Evolutionary conservation across 2,329 filamentous ascomycete genomes (phyloP).

Genomic region (Coccinonectria pachysandricola): DNA sequence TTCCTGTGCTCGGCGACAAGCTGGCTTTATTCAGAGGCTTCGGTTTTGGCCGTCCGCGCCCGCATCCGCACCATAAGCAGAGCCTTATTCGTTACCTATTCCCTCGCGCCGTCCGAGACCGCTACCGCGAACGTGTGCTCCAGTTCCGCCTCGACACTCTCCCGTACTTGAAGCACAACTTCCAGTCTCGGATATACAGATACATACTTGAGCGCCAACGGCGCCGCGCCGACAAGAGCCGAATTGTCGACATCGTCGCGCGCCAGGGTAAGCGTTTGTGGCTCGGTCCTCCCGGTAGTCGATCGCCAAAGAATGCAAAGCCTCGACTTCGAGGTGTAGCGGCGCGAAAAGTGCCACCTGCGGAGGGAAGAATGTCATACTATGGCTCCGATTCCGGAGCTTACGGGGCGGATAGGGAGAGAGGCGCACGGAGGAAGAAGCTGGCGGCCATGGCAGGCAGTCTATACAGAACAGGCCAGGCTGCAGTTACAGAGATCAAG

Average conservation of each 20-base stretch:
- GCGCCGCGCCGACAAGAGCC: slow-evolving; percentile 37
- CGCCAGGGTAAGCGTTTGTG: slow-evolving; percentile 36
- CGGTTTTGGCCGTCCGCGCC: slow-evolving; percentile 22
- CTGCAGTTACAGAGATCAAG: slow-evolving; percentile 47
- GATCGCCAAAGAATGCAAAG: slow-evolving; percentile 23
- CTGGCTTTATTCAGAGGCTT: slow-evolving; percentile 37
- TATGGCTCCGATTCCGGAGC: slow-evolving; percentile 21
- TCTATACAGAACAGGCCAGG: slow-evolving; percentile 45
- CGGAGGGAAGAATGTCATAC: slow-evolving; percentile 13
- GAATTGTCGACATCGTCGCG: slow-evolving; percentile 33
- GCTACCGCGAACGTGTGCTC: slow-evolving; percentile 55
- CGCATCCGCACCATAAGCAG: slow-evolving; percentile 31
- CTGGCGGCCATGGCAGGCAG: slow-evolving; percentile 55
- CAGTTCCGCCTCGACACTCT: slow-evolving; percentile 66
- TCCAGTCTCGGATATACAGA: slow-evolving; percentile 68
- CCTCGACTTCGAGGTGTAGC: slow-evolving; percentile 20
- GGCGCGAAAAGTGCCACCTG: slow-evolving; percentile 21
- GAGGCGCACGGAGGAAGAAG: slow-evolving; percentile 66
- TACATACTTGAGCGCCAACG: slow-evolving; percentile 58
- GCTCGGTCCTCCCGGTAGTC: slow-evolving; percentile 25
- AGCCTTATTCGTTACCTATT: slow-evolving; percentile 57
- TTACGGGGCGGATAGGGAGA: slow-evolving; percentile 34
- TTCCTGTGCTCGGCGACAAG: slow-evolving; percentile 17
- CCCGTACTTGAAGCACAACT: slow-evolving; percentile 56
- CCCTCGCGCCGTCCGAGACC: slow-evolving; percentile 49